Evolutionary conservation across 345 rosid genomes (phyloP), one percentile per base, ranked within the genome.

Genomic region (Heritiera littoralis): DNA sequence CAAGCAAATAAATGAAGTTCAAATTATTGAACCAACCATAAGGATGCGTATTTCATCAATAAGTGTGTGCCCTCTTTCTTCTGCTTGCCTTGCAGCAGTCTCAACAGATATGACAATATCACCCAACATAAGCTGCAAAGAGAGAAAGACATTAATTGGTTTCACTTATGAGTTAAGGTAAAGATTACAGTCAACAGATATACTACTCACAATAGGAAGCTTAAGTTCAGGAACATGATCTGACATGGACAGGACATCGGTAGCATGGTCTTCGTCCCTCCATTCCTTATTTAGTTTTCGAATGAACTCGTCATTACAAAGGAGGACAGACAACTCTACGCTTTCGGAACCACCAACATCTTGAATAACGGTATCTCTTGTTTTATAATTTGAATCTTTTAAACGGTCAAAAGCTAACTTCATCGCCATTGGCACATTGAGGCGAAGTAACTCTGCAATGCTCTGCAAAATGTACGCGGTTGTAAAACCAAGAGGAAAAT

Each of bases 241-340:
- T 7, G 97, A 96, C 97, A 94, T 92, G 30, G 98, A 96, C 67
- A 96, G 97, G 80, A 96, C 99, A 89, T 96, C 98, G 0, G 99
- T 92, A 32, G 98, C 89, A 82, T 87, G 94, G 81, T 96, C 97
- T 89, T 96, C 97, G 54, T 84, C 97, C 79, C 98, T 92, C 98
- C 98, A 94, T 81, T 96, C 98, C 81, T 91, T 90, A 63, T 94
- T 96, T 20, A 96, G 97, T 85, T 96, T 87, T 43, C 86, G 82
- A 38, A 94, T 96, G 78, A 96, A 94, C 5, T 90, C 91, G 70
- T 96, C 93, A 60, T 94, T 92, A 76, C 98, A 94, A 71, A 96
- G 95, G 61, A 96, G 89, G 5, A 92, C 88, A 20, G 98, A 92
- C 87, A 96, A 85, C 81, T 94, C 98, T 1, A 92, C 87, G 67